Base-by-base conservation (phyloP, 768 basidiomycete species). In the Myochromella boudieri region DNA sequence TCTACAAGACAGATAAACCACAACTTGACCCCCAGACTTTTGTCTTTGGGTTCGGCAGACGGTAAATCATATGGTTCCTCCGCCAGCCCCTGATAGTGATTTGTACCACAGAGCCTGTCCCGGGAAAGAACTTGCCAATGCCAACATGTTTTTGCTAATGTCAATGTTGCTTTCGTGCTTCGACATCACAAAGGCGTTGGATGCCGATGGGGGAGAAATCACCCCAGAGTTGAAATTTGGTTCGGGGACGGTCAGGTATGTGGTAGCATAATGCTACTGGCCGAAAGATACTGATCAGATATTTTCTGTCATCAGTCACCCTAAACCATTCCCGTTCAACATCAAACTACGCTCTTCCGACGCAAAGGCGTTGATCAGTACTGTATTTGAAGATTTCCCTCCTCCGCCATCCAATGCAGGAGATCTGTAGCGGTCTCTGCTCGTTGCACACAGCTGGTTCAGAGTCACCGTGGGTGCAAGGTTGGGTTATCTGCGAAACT, bases 11-110 rank as follows among this genome's bases (percentile, higher is more conserved):
- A 14, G 65, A 75, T 44, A 54, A 52, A 29, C 51, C 55, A 5
- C 56, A 52, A n/a, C 32, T 57, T 20, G 56, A 57, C 68, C 78
- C 15, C 56, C 63, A 34, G 50, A 61, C 9, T 47, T 67, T 32
- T 9, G 62, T 65, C 2, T 72, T 68, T 46, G 72, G 70, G 3
- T 72, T 71, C 48, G 70, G 70, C 8, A 57, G 80, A 36, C 60
- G 68, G 68, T 68, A 12, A 47, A 62, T 58, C 68, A 14, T n/a
- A 14, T 22, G 10, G 3, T 15, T 17, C 40, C 12, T 14, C 0
- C 25, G 3, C 28, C 37, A 33, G n/a, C n/a, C n/a, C 17, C 44
- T 26, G 45, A 21, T 25, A 18, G 14, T 15, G 12, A 21, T 18
- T 34, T 2, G 21, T n/a, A 37, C 52, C 7, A 33, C 20, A 70